Base-by-base conservation (phyloP, 305 asterid genomes). In the Solanum hybrid region DNA sequence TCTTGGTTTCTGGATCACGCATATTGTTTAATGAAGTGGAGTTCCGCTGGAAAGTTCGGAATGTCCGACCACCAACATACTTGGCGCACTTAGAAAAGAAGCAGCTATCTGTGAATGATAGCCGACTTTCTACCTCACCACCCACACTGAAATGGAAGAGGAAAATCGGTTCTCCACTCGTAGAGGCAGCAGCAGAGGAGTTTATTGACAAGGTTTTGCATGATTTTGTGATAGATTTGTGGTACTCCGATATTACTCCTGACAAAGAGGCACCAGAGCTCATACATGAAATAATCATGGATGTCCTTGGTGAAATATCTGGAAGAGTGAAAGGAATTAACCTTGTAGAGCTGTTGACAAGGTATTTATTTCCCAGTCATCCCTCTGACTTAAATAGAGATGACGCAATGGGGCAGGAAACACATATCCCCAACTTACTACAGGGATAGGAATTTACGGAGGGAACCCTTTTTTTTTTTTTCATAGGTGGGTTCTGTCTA, bases 211-310 rank as follows among this genome's bases (percentile, higher is more conserved):
- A 96, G 93, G 90, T 97, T 91, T 88, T 97, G 96, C 95, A 94
- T 81, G 99, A 97, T 93, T 97, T 97, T 92, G 98, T 97, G 85
- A 83, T 92, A 78, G 98, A 97, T 91, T 92, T 97, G 92, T 97
- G 99, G 99, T 97, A 95, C 93, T 95, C 98, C 61, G 96, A 93
- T 7, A 95, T 97, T 83, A 97, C 99, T 12, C 98, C 99, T 32
- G 98, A 97, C 93, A 92, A 90, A 93, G 99, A 97, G 92, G 98
- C 95, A 57, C 98, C 99, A 13, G 95, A 95, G 91, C 90, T 97
- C 87, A 97, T 97, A 81, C 96, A 83, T 89, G 94, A 90, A 51
- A 78, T 97, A 85, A 86, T 97, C 88, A 94, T 97, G 98, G 99
- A 97, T 92, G 98, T 92, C 89, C 97, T 98, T 86, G 99, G 98